Evolutionary conservation across 2,329 filamentous ascomycete species (phyloP), one percentile per base, ranked within the genome.

Genomic region (Thelonectria blattea): DNA sequence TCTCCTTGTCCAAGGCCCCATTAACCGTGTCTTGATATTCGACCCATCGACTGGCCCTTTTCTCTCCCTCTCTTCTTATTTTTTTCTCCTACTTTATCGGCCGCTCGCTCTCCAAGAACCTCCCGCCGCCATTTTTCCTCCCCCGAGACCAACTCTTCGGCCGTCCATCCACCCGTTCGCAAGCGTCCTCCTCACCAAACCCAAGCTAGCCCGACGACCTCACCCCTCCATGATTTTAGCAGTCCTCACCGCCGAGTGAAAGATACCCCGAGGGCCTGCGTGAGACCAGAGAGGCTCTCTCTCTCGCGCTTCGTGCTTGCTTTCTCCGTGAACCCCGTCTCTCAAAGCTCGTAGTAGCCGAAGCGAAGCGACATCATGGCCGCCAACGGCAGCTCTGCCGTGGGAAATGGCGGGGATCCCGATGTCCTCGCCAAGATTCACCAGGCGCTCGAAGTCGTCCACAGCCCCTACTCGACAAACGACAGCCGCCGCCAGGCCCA

Each of bases 361-460:
- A 24, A 24, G n/a, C 22, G 22, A 24, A 24, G 42, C 32, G 34
- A 32, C 41, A 65, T 53, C 68, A 76, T 80, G 77, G 71, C 75
- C 61, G 68, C 74, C 61, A 79, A 78, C 73, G 78, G 76, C 64
- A 69, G 66, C 61, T 63, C 64, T 67, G 58, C 72, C 63, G 71
- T 73, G 56, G 71, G 70, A 60, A 76, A 76, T 68, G 75, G 76
- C 65, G 74, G 75, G 63, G 76, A 73, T 65, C 73, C 76, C 62
- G 78, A 78, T 34, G 74, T 85, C 53, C 82, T 92, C 52, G 79
- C 85, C 52, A 87, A 85, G 73, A 95, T 98, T 66, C 87, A 92
- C 72, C 86, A 91, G 71, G 95, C 95, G 42, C 87, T 99, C 68
- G 87, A 95, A 69, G 86, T 96, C 68, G 91, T 97, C 62, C 94